These are phyloP conservation scores for Margaritispora aquatica DNA, from an alignment of 495 filamentous ascomycete genomes.

Conservation along the genomic window DNA sequence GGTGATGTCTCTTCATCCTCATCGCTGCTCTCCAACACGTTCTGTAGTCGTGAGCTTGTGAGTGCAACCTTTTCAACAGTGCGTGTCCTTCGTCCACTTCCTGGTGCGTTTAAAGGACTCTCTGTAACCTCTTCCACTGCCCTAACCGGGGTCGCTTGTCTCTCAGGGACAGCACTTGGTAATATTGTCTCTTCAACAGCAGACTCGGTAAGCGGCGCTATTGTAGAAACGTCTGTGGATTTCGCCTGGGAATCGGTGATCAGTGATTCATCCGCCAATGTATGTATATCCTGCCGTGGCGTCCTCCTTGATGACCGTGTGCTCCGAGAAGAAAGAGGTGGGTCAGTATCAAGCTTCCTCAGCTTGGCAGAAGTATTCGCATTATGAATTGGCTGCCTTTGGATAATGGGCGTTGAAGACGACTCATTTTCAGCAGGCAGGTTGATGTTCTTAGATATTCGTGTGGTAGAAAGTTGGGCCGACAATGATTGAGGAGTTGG, in stretches of 20 bases:
- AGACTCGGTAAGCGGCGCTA: neutral
- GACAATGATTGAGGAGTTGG: conserved; percentile 4
- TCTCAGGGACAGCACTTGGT: neutral
- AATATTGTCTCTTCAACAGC: conserved; percentile 2
- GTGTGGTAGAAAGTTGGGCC: neutral
- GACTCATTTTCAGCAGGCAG: neutral
- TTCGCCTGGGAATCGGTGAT: neutral
- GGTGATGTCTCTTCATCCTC: neutral
- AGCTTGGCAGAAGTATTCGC: conserved; percentile 24
- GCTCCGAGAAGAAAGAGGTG: conserved; percentile 10
- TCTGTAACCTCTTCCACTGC: conserved; percentile 34
- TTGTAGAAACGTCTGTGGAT: neutral
- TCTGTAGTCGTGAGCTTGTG: conserved; percentile 14
- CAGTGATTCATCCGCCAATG: conserved; percentile 11
- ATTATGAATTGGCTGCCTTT: conserved; percentile 2
- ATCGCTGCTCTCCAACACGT: conserved; percentile 1
- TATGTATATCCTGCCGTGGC: conserved; percentile 17
- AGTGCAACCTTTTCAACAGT: neutral
- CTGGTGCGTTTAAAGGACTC: conserved; percentile 41
- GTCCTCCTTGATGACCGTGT: conserved; percentile 11
- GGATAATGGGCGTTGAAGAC: neutral
- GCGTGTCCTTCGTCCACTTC: conserved; percentile 29
- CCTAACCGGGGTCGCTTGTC: conserved; percentile 1
- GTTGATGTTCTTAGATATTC: neutral
- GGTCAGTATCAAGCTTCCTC: conserved; percentile 20